Base-by-base conservation (phyloP, 306 rosid species). In the Myrica gale region DNA sequence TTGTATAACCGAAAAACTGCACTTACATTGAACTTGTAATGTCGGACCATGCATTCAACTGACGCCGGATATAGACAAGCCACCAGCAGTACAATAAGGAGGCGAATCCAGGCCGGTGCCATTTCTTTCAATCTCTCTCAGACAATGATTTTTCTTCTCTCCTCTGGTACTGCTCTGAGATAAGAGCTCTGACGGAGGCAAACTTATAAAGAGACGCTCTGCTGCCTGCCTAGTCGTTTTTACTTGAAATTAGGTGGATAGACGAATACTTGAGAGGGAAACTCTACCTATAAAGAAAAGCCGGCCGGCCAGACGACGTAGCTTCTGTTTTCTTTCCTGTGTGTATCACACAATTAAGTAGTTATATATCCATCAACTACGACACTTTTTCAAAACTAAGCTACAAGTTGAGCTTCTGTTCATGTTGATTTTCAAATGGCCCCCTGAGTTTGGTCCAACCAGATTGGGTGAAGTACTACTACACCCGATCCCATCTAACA, bases 141-240 rank as follows among this genome's bases (percentile, higher is more conserved):
- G 55, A n/a, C 26, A 62, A 21, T 16, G 23, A 73, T 66, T 20
- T 57, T 19, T 19, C 39, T 57, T 20, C 6, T 17, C 55, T 50
- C n/a, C 53, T 13, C 11, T 74, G 17, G 50, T 20, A 42, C 32
- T 32, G 76, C 43, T 12, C 9, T 71, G 69, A 41, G 47, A 61
- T 26, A 57, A n/a, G 21, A 11, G 16, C 12, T 13, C 68, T 44
- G 81, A 78, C 15, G 19, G 62, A 78, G 44, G n/a, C 65, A 13
- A 55, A 6, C 60, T 69, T 84, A 81, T 86, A 86, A 55, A 83
- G 63, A 9, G 7, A 48, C 1, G 7, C 84, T 62, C 79, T 55
- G 90, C 53, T 87, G 80, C 87, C 53, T 87, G 80, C 87, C 72
- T 44, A 41, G 87, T 84, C 90, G 84, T 82, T 84, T 87, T 82